These are phyloP conservation scores for Irpex sp. DNA, from an alignment of 1,284 basidiomycete species.

Conservation along the genomic window DNA sequence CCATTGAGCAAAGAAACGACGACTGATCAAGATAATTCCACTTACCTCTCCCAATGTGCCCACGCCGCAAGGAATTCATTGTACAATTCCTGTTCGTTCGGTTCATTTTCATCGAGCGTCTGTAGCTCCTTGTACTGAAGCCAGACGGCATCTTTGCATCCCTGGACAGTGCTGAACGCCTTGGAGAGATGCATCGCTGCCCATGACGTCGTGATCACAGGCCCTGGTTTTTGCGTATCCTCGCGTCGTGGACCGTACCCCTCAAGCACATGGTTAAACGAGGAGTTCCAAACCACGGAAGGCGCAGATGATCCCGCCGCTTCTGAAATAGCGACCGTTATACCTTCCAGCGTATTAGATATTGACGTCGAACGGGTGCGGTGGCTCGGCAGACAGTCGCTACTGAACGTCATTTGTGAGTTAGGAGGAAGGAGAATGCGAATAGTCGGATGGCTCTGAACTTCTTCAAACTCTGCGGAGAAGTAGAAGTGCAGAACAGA, in stretches of 20 bases:
- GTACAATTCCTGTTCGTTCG: conserved; percentile 28
- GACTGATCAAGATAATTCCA: not conserved
- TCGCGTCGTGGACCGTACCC: conserved; percentile 1
- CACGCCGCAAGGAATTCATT: conserved; percentile 64
- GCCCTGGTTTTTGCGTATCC: not conserved
- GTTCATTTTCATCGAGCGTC: conserved; percentile 14
- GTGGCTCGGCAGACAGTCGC: not conserved
- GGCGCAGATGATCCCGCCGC: not conserved
- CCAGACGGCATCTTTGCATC: conserved; percentile 68
- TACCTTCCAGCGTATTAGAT: not conserved
- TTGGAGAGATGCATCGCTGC: conserved; percentile 59
- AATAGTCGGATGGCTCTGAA: conserved; percentile 45
- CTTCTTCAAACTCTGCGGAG: conserved; percentile 48
- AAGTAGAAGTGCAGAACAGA: conserved; percentile 67
- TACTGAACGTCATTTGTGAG: not conserved
- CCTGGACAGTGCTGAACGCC: conserved; percentile 45
- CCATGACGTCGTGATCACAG: conserved; percentile 23
- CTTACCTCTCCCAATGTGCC: conserved; percentile 65
- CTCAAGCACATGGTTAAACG: conserved; percentile 1
- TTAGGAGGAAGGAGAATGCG: conserved; percentile 54
- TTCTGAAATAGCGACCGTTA: not conserved
- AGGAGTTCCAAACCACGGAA: not conserved
- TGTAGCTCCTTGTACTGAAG: conserved; percentile 51
- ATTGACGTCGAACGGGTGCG: not conserved
- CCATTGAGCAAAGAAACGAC: conserved; percentile 1